A percentile compares a stretch with the other conserved stretches of the same genome.
Evolutionary conservation across 179 eudicot species (phyloP).

Genomic region (Silene coronaria): DNA sequence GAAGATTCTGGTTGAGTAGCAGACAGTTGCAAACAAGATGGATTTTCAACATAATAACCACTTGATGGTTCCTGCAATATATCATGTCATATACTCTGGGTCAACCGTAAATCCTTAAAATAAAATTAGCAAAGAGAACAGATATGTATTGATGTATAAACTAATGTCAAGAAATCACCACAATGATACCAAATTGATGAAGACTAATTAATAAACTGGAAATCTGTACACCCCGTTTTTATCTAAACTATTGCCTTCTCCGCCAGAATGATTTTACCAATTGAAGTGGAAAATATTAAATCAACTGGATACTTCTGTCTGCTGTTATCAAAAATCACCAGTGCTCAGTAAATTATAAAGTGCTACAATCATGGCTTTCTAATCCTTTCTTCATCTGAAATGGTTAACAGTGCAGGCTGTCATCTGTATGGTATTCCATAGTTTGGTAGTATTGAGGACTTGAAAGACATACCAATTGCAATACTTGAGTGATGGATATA

Average conservation of each 20-base stretch:
- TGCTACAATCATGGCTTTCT: neutral
- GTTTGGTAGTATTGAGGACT: neutral
- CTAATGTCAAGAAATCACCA: neutral
- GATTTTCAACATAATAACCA: conserved; percentile 24
- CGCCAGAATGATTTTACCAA: neutral
- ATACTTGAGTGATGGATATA: neutral
- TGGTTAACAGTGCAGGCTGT: neutral
- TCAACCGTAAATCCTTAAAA: conserved; percentile 1
- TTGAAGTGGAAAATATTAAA: neutral
- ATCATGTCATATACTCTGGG: conserved; percentile 11
- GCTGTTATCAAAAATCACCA: neutral
- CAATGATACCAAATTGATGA: neutral
- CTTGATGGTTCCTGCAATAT: conserved; percentile 33
- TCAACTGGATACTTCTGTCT: neutral
- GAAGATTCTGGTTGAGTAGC: conserved; percentile 55
- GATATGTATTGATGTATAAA: neutral
- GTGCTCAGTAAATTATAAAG: neutral
- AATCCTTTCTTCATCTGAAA: neutral
- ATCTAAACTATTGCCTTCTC: neutral
- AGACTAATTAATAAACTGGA: neutral
- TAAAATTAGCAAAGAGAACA: conserved; percentile 7
- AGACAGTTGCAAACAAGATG: conserved; percentile 30
- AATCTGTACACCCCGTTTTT: neutral
- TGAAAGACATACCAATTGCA: neutral
- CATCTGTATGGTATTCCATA: neutral